phyloP scores from a whole-genome alignment of 805 yeast species.

The Blastobotrys peoriensis region DNA sequence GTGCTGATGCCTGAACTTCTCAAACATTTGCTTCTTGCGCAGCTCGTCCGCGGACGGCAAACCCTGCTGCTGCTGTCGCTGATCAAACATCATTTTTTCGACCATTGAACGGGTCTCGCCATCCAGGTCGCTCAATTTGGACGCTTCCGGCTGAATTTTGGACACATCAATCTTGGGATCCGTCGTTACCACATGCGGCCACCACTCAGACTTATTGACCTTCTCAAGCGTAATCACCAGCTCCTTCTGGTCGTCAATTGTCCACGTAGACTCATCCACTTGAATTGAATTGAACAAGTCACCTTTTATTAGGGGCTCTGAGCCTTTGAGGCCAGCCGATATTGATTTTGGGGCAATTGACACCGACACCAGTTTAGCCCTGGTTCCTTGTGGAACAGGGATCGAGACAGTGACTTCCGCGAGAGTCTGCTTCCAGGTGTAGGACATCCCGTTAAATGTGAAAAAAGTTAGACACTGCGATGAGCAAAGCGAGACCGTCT shows the following conservation, averaged over 20 bases:
- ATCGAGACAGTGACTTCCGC: conserved; percentile 35
- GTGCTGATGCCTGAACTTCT: conserved; percentile 37
- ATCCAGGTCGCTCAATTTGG: conserved; percentile 37
- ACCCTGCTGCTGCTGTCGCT: conserved; percentile 36
- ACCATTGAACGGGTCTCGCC: conserved; percentile 38
- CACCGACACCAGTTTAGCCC: conserved; percentile 33
- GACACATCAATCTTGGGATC: conserved; percentile 39
- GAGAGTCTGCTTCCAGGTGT: conserved; percentile 38
- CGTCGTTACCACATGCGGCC: conserved; percentile 39
- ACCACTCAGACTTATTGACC: conserved; percentile 36
- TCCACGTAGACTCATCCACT: conserved; percentile 37
- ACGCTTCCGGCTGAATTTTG: conserved; percentile 37
- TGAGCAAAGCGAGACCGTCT: background rate
- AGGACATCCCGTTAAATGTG: conserved; percentile 14
- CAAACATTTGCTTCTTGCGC: conserved; percentile 30
- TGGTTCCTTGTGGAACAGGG: conserved; percentile 29
- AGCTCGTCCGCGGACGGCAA: conserved; percentile 35
- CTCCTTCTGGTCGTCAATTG: conserved; percentile 35
- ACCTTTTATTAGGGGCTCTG: conserved; percentile 28
- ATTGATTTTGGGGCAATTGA: conserved; percentile 21
- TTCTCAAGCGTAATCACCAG: conserved; percentile 35
- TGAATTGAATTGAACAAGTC: conserved; percentile 30
- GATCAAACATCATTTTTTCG: conserved; percentile 45
- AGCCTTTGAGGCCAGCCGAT: conserved; percentile 22
- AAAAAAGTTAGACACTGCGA: background rate